These are phyloP conservation scores for Tricharina praecox DNA, from an alignment of 495 filamentous ascomycete genomes.

Conservation along the genomic window DNA sequence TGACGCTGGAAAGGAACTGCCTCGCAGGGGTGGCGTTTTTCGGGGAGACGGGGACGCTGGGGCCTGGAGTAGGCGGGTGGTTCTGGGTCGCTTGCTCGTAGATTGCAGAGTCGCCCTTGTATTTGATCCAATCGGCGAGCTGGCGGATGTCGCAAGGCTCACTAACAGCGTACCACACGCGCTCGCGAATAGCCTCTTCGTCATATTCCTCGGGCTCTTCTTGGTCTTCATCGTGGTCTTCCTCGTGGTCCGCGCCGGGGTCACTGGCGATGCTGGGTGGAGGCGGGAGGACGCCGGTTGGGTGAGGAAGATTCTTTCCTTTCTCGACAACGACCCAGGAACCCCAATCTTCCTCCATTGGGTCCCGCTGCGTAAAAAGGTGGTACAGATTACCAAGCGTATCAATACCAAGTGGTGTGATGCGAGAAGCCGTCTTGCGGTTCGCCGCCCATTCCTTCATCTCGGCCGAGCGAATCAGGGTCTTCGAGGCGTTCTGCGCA, in stretches of 20 bases:
- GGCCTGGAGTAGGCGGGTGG: background rate
- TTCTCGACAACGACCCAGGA: conserved; percentile 23
- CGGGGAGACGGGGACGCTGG: background rate
- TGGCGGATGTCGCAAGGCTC: conserved; percentile 10
- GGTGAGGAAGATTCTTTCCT: conserved; percentile 14
- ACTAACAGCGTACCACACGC: conserved; percentile 19
- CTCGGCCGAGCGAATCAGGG: conserved; percentile 14
- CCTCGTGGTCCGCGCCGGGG: conserved; percentile 25
- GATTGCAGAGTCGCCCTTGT: conserved; percentile 12
- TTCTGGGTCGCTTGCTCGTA: conserved; percentile 7
- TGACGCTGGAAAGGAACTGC: background rate
- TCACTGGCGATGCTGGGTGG: conserved; percentile 2
- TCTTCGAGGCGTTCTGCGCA: conserved; percentile 16
- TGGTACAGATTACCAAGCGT: conserved; percentile 20
- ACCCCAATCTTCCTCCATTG: conserved; percentile 24
- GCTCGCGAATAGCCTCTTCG: conserved; percentile 8
- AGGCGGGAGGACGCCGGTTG: conserved; percentile 14
- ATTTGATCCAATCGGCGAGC: conserved; percentile 21
- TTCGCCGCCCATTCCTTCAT: conserved; percentile 13
- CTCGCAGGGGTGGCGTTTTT: background rate
- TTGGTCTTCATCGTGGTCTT: conserved; percentile 28
- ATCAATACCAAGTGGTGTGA: conserved; percentile 17
- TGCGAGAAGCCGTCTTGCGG: conserved; percentile 14
- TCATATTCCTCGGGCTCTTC: conserved; percentile 18
- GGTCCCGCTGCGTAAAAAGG: conserved; percentile 20